These are phyloP conservation scores for Amaranthus palmeri DNA, from an alignment of 148 eudicot genomes.

Conservation along the genomic window DNA sequence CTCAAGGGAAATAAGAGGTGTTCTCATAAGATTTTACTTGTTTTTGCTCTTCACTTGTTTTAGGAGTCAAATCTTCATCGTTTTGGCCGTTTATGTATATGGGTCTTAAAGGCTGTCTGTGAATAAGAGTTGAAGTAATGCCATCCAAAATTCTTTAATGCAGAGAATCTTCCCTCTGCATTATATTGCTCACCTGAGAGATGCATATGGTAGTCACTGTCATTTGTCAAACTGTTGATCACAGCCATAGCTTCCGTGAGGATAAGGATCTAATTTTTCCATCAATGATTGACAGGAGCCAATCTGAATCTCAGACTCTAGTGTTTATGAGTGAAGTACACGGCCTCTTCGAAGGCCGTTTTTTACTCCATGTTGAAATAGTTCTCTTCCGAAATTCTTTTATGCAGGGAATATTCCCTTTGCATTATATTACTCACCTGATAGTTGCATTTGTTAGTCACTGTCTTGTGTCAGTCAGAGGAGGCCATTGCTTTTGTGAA, in stretches of 20 bases:
- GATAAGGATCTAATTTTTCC: neutral
- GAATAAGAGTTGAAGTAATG: neutral
- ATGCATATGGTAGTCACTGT: neutral
- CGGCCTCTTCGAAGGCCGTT: no score
- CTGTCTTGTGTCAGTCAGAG: no score
- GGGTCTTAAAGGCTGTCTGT: neutral
- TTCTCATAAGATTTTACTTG: neutral
- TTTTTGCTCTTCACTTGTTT: neutral
- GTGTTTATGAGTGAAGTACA: neutral
- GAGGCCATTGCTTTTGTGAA: no score
- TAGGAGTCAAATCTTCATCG: neutral
- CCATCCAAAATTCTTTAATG: neutral
- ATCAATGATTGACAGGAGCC: neutral
- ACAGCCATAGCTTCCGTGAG: neutral
- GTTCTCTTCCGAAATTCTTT: no score
- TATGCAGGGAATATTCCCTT: no score
- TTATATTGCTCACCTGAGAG: neutral
- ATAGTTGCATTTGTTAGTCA: no score
- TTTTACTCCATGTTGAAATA: no score
- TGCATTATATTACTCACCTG: no score
- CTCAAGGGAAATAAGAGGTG: neutral
- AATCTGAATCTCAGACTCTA: neutral
- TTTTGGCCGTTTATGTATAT: neutral
- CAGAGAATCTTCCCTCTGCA: neutral
- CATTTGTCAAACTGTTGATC: neutral